Percentiles rank a stretch among this genome's conserved stretches.
These are phyloP conservation scores for Ceratobasidium sp. DNA, from an alignment of 1,284 basidiomycete genomes.

Conservation along the genomic window DNA sequence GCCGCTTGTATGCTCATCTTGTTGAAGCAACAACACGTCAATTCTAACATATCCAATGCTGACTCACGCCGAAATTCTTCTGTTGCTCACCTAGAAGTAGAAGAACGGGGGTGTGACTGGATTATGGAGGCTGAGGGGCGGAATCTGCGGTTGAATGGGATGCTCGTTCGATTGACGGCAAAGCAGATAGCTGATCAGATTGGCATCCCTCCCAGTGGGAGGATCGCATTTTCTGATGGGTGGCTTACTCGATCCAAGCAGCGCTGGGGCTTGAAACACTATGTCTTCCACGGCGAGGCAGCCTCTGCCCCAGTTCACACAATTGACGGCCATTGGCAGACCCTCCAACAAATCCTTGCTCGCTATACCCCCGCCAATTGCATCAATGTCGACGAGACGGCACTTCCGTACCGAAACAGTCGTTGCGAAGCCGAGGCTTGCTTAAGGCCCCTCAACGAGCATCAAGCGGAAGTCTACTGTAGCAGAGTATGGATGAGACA, in stretches of 20 bases:
- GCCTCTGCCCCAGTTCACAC: conserved; percentile 51
- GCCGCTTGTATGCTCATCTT: conserved; percentile 10
- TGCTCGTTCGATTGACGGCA: conserved; percentile 8
- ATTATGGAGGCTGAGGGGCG: conserved; percentile 17
- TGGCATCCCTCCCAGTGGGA: conserved; percentile 22
- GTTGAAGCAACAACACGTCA: conserved; percentile 7
- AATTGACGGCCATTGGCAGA: conserved; percentile 1
- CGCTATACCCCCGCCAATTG: conserved; percentile 51
- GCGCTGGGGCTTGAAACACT: conserved; percentile 51
- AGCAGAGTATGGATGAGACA: too few species aligned
- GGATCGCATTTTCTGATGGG: conserved; percentile 23
- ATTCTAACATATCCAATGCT: background rate
- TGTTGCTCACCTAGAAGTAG: background rate
- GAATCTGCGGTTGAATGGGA: conserved; percentile 8
- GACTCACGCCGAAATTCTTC: background rate
- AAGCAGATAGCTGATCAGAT: conserved; percentile 7
- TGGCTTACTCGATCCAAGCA: conserved; percentile 34
- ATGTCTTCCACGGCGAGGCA: conserved; percentile 56
- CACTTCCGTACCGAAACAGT: conserved; percentile 51
- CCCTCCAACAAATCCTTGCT: conserved; percentile 47
- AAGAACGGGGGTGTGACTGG: conserved; percentile 14
- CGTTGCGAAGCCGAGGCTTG: conserved; percentile 44
- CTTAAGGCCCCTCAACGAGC: conserved; percentile 29
- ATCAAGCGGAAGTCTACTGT: conserved; percentile 20
- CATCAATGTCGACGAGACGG: conserved; percentile 57